Evolutionary conservation across 305 asterid species (phyloP), one percentile per base, ranked within the genome.

Genomic region (Caryopteris hybrid): DNA sequence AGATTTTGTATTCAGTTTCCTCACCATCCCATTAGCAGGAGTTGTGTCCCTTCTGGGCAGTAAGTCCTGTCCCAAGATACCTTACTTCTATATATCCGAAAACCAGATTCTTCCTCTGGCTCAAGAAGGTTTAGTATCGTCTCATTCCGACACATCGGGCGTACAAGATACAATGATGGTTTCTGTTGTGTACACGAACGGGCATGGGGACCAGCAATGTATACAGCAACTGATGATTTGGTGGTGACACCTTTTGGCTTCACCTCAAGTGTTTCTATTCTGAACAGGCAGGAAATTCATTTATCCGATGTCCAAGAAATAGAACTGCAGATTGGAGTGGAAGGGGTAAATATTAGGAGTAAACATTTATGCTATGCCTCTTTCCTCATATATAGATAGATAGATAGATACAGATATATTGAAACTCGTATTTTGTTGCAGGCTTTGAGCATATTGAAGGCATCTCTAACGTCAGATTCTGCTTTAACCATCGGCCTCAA

Each of bases 391-490:
- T n/a, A n/a, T n/a, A n/a, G 2, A 45, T 14, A 6, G n/a, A 43
- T 50, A 1, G 3, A 8, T 20, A 16, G 20, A 23, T 42, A 34
- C 3, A 41, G 0, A 18, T 2, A 57, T 58, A 5, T 8, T 60
- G 64, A 61, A 57, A 51, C 16, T 23, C 2, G 2, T 27, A n/a
- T 39, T 17, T 48, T 17, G 21, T 8, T 67, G 75, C 69, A 76
- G 78, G 75, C 36, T n/a, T 54, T 67, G 5, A 29, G 53, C 41
- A 14, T 76, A 31, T 29, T 77, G 27, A 33, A 46, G 34, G 78
- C 73, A 1, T 48, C 77, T 50, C 64, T 66, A 10, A 48, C 61
- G 2, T 75, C 73, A 0, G 33, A 52, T 4, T 2, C 27, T 52
- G 80, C 72, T 5, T 50, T 75, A 5, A 62, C 60, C 1, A 17